A percentile compares a stretch with the other conserved stretches of the same genome.
Conservation (phyloP, 1,139 yeast species). For the Tardiomyces depauwii region DNA sequence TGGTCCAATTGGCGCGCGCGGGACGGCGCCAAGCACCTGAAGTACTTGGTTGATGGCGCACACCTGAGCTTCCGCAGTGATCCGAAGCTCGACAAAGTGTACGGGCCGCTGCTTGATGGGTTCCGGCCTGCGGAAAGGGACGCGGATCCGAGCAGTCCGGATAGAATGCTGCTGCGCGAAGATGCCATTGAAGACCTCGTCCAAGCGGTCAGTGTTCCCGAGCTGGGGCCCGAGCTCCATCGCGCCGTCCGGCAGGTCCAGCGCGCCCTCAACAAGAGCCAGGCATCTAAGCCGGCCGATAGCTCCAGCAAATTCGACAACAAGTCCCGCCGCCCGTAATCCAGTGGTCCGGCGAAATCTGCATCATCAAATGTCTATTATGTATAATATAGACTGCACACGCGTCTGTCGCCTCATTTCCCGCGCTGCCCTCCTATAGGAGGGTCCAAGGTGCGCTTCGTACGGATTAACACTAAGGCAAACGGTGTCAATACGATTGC, state of each 20-base stretch:
- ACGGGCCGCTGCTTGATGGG: neutral
- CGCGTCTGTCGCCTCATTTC: no score
- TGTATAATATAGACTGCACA: no score
- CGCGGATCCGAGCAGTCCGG: slow-evolving; percentile 5
- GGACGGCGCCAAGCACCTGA: slow-evolving; percentile 61
- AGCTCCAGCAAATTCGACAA: no score
- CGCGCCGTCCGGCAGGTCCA: slow-evolving; percentile 18
- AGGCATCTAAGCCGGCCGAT: no score
- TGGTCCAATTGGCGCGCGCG: slow-evolving; percentile 80
- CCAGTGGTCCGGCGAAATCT: no score
- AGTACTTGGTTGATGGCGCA: slow-evolving; percentile 33
- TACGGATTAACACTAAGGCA: no score
- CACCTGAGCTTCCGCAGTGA: slow-evolving; percentile 3
- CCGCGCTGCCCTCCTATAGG: no score
- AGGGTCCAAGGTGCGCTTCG: no score
- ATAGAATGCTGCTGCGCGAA: slow-evolving; percentile 11
- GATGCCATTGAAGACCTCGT: slow-evolving; percentile 14
- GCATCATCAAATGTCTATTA: no score
- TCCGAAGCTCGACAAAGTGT: neutral
- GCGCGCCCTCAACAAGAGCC: slow-evolving; percentile 5
- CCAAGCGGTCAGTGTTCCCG: slow-evolving; percentile 14
- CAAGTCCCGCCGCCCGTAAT: no score
- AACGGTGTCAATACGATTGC: no score
- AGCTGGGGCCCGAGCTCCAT: slow-evolving; percentile 17
- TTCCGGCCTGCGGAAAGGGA: neutral